phyloP scores from a whole-genome alignment of 805 yeast genomes.

The Pichia pseudocactophila region DNA sequence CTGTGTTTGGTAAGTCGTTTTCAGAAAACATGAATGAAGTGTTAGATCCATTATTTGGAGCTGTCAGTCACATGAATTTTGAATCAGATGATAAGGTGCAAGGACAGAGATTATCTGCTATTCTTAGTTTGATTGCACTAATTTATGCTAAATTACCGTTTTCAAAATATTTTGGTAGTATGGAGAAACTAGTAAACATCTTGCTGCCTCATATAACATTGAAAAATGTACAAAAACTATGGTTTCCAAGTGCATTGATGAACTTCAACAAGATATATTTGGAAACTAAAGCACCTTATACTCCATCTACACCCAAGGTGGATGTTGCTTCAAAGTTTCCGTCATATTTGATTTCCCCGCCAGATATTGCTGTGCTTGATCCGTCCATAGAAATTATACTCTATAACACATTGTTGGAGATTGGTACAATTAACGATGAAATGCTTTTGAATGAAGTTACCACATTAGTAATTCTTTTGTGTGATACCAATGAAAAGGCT shows the following conservation, averaged over 20 bases:
- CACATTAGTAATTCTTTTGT: slow-evolving; percentile 1
- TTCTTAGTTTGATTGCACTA: slow-evolving; percentile 35
- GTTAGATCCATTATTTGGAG: slow-evolving; percentile 29
- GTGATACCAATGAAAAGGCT: slow-evolving; percentile 32
- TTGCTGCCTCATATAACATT: slow-evolving; percentile 30
- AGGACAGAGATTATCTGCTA: slow-evolving; percentile 29
- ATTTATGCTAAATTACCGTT: slow-evolving; percentile 33
- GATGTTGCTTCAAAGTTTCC: slow-evolving; percentile 11
- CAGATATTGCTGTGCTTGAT: slow-evolving; percentile 18
- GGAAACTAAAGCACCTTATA: slow-evolving; percentile 40
- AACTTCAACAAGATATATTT: slow-evolving; percentile 49
- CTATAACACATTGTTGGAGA: slow-evolving; percentile 35
- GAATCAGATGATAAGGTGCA: slow-evolving; percentile 14
- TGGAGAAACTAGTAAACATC: slow-evolving; percentile 30
- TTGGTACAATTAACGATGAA: slow-evolving; percentile 33
- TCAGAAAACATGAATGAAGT: slow-evolving; percentile 28
- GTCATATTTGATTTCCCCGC: slow-evolving; percentile 9
- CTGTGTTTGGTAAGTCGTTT: slow-evolving; percentile 27
- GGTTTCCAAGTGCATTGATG: slow-evolving; percentile 51
- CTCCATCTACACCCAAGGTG: slow-evolving; percentile 35
- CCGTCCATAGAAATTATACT: slow-evolving; percentile 24
- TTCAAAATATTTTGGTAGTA: slow-evolving; percentile 27
- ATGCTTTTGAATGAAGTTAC: slow-evolving; percentile 21
- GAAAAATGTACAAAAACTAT: slow-evolving; percentile 35
- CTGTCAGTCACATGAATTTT: slow-evolving; percentile 29